Percentiles rank a stretch among this genome's conserved stretches.
Evolutionary conservation across 1,139 yeast species (phyloP).

Genomic region (Yamadazyma jaroonii): DNA sequence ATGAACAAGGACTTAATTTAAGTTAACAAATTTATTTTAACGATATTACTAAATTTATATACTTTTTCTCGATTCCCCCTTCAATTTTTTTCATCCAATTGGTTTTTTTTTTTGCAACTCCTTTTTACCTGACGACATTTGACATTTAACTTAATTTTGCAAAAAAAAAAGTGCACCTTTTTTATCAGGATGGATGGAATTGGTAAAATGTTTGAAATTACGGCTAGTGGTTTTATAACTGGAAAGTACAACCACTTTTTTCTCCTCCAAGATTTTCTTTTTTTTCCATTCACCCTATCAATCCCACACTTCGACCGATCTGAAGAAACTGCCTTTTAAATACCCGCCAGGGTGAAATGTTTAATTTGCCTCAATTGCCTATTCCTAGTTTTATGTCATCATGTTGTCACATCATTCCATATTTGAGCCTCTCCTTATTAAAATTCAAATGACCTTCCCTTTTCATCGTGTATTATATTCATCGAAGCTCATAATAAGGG

Average conservation of each 20-base stretch:
- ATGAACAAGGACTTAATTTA: neutral
- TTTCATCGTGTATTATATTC: too few relatives aligned
- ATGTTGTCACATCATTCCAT: too few relatives aligned
- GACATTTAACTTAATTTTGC: neutral
- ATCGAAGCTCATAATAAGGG: neutral
- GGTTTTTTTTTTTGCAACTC: constrained; percentile 3
- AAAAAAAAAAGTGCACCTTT: neutral
- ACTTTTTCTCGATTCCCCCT: constrained; percentile 1
- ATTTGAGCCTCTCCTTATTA: too few relatives aligned
- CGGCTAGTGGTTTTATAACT: neutral
- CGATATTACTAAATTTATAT: constrained; percentile 1
- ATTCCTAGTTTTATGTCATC: too few relatives aligned
- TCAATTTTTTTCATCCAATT: constrained; percentile 1
- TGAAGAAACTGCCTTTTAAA: too few relatives aligned
- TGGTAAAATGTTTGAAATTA: neutral
- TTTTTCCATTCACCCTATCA: too few relatives aligned
- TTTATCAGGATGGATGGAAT: constrained; percentile 1
- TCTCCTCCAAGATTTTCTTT: too few relatives aligned
- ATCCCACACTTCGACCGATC: too few relatives aligned
- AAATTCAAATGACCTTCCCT: too few relatives aligned
- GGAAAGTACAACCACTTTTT: neutral
- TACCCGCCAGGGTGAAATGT: too few relatives aligned
- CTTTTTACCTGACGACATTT: constrained; percentile 1
- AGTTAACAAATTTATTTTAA: neutral
- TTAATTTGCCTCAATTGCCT: too few relatives aligned